Conservation (phyloP, 2,329 filamentous ascomycete species). For the Cladosporium sp. region DNA sequence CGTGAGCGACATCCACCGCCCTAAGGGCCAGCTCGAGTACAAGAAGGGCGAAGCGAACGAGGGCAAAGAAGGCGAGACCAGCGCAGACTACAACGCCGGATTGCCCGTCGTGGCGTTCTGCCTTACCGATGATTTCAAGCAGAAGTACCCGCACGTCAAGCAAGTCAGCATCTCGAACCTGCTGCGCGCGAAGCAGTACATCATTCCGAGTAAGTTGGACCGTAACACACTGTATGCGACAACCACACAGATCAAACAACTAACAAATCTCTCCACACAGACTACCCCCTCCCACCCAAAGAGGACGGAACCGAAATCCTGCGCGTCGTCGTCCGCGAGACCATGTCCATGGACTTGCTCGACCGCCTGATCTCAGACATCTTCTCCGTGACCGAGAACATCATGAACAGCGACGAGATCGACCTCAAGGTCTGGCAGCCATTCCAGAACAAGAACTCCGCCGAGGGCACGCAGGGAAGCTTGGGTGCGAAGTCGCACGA, state of each 20-base stretch:
- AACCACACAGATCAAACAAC: not conserved
- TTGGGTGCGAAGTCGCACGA: slow-evolving; percentile 41
- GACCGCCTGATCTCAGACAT: slow-evolving; percentile 64
- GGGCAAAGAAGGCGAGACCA: slow-evolving; percentile 51
- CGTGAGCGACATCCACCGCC: slow-evolving; percentile 64
- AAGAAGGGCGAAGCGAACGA: slow-evolving; percentile 45
- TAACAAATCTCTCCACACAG: slow-evolving; percentile 28
- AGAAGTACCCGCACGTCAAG: slow-evolving; percentile 62
- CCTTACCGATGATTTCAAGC: slow-evolving; percentile 61
- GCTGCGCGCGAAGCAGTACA: slow-evolving; percentile 67
- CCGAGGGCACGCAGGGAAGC: slow-evolving; percentile 46
- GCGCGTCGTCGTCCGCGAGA: slow-evolving; percentile 67
- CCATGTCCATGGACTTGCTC: slow-evolving; percentile 67
- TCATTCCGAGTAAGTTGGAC: slow-evolving; percentile 59
- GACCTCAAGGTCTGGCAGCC: slow-evolving; percentile 55
- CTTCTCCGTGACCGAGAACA: slow-evolving; percentile 58
- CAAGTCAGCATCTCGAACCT: slow-evolving; percentile 65
- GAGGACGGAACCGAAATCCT: slow-evolving; percentile 65
- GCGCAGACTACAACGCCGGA: slow-evolving; percentile 63
- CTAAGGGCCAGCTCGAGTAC: slow-evolving; percentile 47
- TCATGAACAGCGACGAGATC: slow-evolving; percentile 56
- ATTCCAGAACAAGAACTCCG: slow-evolving; percentile 31
- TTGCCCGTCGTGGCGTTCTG: slow-evolving; percentile 69
- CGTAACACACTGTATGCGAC: not conserved
- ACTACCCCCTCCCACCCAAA: slow-evolving; percentile 65